phyloP scores from a whole-genome alignment of 495 filamentous ascomycete genomes.

The Elaphomyces granulatus region DNA sequence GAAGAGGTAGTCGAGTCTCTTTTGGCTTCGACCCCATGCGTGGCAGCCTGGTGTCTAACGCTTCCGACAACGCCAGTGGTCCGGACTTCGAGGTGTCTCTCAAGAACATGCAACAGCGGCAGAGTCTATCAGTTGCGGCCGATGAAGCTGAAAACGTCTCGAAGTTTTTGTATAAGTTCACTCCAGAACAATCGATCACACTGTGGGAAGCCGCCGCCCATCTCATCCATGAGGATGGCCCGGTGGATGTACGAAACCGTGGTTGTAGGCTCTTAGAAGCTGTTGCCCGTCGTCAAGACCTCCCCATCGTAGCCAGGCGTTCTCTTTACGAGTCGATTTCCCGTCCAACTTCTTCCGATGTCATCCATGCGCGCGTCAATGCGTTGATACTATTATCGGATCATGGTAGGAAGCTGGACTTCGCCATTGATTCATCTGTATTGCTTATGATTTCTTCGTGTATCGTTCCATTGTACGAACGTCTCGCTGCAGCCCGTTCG shows the following conservation, averaged over 20 bases:
- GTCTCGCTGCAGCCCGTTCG: conserved; percentile 21
- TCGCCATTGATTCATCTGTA: conserved; percentile 23
- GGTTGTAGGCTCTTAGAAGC: conserved; percentile 25
- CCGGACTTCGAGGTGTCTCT: conserved; percentile 29
- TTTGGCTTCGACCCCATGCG: conserved; percentile 31
- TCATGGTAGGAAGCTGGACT: conserved; percentile 34
- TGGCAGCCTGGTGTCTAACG: conserved; percentile 29
- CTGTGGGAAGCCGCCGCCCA: conserved; percentile 31
- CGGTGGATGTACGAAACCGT: conserved; percentile 24
- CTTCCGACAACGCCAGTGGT: conserved; percentile 28
- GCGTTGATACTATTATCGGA: conserved; percentile 31
- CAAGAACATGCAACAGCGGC: conserved; percentile 22
- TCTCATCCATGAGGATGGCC: conserved; percentile 25
- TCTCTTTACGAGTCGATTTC: conserved; percentile 27
- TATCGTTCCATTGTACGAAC: conserved; percentile 27
- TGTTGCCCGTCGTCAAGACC: conserved; percentile 28
- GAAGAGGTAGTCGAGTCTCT: conserved; percentile 16
- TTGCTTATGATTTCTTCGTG: conserved; percentile 29
- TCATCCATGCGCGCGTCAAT: conserved; percentile 26
- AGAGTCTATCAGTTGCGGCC: conserved; percentile 23
- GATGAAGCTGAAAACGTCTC: conserved; percentile 29
- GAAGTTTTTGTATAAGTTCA: conserved; percentile 23
- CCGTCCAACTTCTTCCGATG: conserved; percentile 22
- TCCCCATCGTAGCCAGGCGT: conserved; percentile 22
- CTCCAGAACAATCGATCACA: conserved; percentile 26